phyloP scores from a whole-genome alignment of 2,329 filamentous ascomycete species.

The Trichoderma semiorbis region DNA sequence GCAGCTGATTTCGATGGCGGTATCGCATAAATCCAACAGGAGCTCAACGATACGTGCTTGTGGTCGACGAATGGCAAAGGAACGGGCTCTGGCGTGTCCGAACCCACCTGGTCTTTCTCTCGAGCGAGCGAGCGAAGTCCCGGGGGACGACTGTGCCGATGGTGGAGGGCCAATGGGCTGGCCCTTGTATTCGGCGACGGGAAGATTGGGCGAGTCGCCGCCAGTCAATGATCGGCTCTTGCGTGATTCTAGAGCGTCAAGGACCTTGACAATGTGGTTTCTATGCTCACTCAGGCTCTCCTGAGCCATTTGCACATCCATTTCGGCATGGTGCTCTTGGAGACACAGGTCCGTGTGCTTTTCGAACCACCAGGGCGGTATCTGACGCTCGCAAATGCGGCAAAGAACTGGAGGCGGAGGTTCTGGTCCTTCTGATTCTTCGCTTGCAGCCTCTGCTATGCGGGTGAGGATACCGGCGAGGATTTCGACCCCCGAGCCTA shows the following conservation, averaged over 20 bases:
- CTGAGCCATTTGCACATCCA: constrained; percentile 96
- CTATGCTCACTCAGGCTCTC: constrained; percentile 90
- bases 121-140: constrained; percentile 67
- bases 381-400: constrained; percentile 95
- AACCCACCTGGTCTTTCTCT: constrained; percentile 71
- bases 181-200: constrained; percentile 80
- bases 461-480: constrained; percentile 89
- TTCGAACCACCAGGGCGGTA: constrained; percentile 99
- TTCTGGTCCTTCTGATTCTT: constrained; percentile 71
- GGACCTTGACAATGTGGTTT: constrained; percentile 88
- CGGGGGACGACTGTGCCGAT: constrained; percentile 67
- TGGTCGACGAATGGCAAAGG: constrained; percentile 86
- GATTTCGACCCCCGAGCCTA: constrained; percentile 92
- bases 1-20: constrained; percentile 88
- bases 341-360: constrained; percentile 96
- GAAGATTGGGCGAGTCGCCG: constrained; percentile 50
- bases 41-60: constrained; percentile 92
- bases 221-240: constrained; percentile 61
- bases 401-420: constrained; percentile 88
- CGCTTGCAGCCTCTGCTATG: constrained; percentile 77
- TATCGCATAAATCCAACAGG: constrained; percentile 92
- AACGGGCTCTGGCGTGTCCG: constrained; percentile 76
- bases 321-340: constrained; percentile 93
- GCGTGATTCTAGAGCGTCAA: constrained; percentile 84
- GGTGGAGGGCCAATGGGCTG: constrained; percentile 75